Conservation (phyloP, 805 yeast species). For the Jamesozyma rosinii region DNA sequence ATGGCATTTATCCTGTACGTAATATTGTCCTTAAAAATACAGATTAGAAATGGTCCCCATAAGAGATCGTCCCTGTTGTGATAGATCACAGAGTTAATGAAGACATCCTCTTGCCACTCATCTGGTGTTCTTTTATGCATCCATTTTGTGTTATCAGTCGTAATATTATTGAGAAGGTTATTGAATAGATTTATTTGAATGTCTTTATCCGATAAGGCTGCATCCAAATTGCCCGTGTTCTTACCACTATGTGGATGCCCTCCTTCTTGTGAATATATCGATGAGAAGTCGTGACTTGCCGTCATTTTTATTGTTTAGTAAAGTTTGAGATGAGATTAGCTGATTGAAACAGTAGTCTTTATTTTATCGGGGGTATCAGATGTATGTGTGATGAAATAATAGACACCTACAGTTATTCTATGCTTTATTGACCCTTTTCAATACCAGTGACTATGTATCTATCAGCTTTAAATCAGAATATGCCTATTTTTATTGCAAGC, state of each 20-base stretch:
- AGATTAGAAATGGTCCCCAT: slow-evolving; percentile 25
- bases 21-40: slow-evolving; percentile 15
- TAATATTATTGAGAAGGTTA: slow-evolving; percentile 7
- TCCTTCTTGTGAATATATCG: slow-evolving; percentile 9
- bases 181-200: slow-evolving; percentile 6
- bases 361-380: too few relatives aligned
- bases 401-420: too few relatives aligned
- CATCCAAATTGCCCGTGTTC: not conserved
- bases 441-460: too few relatives aligned
- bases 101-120: slow-evolving; percentile 17
- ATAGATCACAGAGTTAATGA: slow-evolving; percentile 18
- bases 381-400: too few relatives aligned
- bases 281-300: slow-evolving; percentile 6
- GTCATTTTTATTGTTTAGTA: too few relatives aligned
- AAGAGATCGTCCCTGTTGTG: slow-evolving; percentile 21
- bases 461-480: too few relatives aligned
- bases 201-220: not conserved
- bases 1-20: slow-evolving; percentile 43
- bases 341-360: too few relatives aligned
- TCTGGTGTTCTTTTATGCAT: slow-evolving; percentile 4
- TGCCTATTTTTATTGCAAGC: too few relatives aligned
- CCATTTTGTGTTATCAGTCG: slow-evolving; percentile 1
- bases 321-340: too few relatives aligned
- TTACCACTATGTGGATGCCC: not conserved
- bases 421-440: too few relatives aligned